Evolutionary conservation across 75 land plant species (phyloP).

Genomic region (Cupressus sempervirens): DNA sequence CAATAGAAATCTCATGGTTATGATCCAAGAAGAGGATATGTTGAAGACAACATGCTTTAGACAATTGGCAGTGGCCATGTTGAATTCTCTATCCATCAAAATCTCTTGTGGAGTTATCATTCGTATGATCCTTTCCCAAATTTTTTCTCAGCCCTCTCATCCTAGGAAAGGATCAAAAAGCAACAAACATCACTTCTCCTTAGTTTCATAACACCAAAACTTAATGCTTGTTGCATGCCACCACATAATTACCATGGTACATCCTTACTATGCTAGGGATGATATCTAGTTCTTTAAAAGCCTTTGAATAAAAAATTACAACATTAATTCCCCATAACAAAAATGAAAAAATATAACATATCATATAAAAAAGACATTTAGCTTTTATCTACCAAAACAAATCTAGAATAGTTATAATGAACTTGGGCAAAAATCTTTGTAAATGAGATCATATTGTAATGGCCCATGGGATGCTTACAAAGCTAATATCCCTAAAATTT

Average conservation of each 20-base stretch:
- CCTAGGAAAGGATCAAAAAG: background rate
- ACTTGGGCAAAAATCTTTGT: background rate
- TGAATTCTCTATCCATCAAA: background rate
- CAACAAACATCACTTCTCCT: background rate
- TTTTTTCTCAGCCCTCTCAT: background rate
- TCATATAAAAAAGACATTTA: background rate
- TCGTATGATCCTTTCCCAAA: background rate
- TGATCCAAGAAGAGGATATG: no score
- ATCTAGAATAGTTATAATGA: background rate
- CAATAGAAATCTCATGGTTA: no score
- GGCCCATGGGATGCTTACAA: background rate
- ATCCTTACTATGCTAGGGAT: background rate
- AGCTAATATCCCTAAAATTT: background rate
- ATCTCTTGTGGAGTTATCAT: background rate
- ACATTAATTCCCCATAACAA: background rate
- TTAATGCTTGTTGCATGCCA: background rate
- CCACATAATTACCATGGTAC: background rate
- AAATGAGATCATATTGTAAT: conserved; percentile 1
- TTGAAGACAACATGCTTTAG: no score
- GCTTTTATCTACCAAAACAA: background rate
- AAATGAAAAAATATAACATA: background rate
- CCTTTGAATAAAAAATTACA: background rate
- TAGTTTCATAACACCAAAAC: background rate
- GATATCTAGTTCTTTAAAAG: background rate
- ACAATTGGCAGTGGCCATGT: background rate